Percentiles rank a stretch among this genome's conserved stretches.
These are phyloP conservation scores for Osmanthus fragrans DNA, from an alignment of 257 asterid genomes.

Conservation along the genomic window DNA sequence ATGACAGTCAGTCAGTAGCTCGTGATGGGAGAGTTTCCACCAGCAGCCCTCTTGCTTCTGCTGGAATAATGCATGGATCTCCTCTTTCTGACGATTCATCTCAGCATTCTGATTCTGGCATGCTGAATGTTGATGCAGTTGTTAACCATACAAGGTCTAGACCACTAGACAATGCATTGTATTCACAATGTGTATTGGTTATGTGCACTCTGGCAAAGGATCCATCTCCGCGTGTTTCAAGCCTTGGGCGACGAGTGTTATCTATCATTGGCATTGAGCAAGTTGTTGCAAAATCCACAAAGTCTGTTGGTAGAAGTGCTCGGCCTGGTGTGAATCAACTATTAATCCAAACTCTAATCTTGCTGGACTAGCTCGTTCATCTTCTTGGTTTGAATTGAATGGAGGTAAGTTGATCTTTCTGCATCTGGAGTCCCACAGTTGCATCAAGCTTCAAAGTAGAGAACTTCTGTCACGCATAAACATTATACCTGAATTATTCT, in stretches of 20 bases:
- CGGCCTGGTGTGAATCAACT: conserved; percentile 61
- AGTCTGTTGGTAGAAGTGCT: conserved; percentile 34
- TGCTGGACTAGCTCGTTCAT: conserved; percentile 89
- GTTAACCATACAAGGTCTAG: conserved; percentile 65
- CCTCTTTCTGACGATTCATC: conserved; percentile 95
- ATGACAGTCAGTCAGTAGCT: conserved; percentile 51
- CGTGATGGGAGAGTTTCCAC: conserved; percentile 88
- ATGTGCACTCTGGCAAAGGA: conserved; percentile 94
- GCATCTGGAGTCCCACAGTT: conserved; percentile 10
- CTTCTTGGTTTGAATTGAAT: conserved; percentile 91
- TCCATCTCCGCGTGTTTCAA: conserved; percentile 92
- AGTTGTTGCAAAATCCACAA: conserved; percentile 78
- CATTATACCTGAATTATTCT: not conserved
- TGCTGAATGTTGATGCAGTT: conserved; percentile 72
- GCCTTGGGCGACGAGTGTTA: conserved; percentile 83
- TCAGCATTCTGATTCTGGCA: conserved; percentile 92
- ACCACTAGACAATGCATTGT: conserved; percentile 77
- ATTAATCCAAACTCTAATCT: conserved; percentile 49
- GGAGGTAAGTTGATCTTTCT: conserved; percentile 54
- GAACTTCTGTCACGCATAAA: not conserved
- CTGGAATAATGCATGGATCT: conserved; percentile 94
- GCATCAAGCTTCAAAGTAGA: not conserved
- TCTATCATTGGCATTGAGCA: conserved; percentile 93
- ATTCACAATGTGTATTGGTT: conserved; percentile 80
- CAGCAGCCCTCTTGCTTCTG: conserved; percentile 82